phyloP scores from a whole-genome alignment of 257 asterid genomes.

The Capsicum rhomboideum region DNA sequence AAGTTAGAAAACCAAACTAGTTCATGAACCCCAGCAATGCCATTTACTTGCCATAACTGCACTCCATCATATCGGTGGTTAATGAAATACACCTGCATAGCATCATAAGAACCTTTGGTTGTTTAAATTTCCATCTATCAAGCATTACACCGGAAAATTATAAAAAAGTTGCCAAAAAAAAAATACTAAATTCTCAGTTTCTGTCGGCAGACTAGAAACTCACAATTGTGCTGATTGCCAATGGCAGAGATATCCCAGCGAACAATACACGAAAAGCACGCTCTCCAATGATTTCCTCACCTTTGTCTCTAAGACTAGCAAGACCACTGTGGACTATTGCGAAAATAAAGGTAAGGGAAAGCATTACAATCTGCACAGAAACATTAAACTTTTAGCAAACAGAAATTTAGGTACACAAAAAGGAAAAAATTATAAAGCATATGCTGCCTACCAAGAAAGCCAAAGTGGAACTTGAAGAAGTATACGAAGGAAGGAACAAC shows the following conservation, averaged over 20 bases:
- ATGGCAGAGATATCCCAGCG: constrained; percentile 89
- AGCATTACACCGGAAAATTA: background rate
- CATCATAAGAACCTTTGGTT: constrained; percentile 4
- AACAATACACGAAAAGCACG: constrained; percentile 93
- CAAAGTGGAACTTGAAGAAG: background rate
- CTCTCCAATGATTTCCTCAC: constrained; percentile 94
- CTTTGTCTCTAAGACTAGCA: constrained; percentile 92
- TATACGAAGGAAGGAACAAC: background rate
- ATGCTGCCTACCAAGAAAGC: background rate
- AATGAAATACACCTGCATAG: constrained; percentile 77
- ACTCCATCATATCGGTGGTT: constrained; percentile 95
- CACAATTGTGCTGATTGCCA: constrained; percentile 88
- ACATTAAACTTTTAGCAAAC: background rate
- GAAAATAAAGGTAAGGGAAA: constrained; percentile 62
- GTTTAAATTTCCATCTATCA: background rate
- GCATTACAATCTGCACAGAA: constrained; percentile 67
- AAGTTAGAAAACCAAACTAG: constrained; percentile 64
- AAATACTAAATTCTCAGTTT: background rate
- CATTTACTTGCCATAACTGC: constrained; percentile 92
- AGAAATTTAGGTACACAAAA: background rate
- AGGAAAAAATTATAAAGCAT: background rate
- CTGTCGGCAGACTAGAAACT: constrained; percentile 30
- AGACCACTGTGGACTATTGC: constrained; percentile 93
- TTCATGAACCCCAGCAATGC: constrained; percentile 67
- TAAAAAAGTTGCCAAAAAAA: background rate